Percentiles rank a stretch among this genome's conserved stretches.
Conservation (phyloP, 495 filamentous ascomycete genomes). For the Rhypophila decipiens region DNA sequence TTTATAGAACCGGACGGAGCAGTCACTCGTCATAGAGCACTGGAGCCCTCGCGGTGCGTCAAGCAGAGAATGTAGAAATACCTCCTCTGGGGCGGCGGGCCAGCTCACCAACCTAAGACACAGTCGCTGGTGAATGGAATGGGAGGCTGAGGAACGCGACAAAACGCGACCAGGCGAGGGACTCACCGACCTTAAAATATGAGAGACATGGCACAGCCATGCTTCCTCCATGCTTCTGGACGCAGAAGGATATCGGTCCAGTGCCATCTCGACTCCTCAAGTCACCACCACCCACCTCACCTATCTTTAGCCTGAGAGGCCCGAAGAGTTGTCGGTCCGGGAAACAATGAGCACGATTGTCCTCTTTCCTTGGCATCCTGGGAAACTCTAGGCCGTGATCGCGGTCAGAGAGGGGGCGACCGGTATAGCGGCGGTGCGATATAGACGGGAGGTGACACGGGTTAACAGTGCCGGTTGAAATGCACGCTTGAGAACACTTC, state of each 20-base stretch:
- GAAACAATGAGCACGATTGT: not conserved
- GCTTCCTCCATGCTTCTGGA: slow-evolving; percentile 2
- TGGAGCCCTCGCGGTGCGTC: not conserved
- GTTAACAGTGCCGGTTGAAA: slow-evolving; percentile 6
- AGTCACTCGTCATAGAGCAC: slow-evolving; percentile 2
- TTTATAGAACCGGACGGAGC: slow-evolving; percentile 4
- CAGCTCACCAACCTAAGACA: slow-evolving; percentile 21
- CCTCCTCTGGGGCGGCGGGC: slow-evolving; percentile 11
- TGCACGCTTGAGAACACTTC: not conserved
- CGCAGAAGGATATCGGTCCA: too few species aligned
- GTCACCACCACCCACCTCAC: too few species aligned
- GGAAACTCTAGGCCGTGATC: not conserved
- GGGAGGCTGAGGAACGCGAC: slow-evolving; percentile 8
- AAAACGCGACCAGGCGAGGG: not conserved
- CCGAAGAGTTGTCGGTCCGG: slow-evolving; percentile 7
- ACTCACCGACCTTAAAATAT: slow-evolving; percentile 5
- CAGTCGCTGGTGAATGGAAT: slow-evolving; percentile 18
- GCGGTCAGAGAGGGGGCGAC: not conserved
- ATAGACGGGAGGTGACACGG: slow-evolving; percentile 10
- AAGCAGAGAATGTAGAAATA: slow-evolving; percentile 11
- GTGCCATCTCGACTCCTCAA: slow-evolving; percentile 7
- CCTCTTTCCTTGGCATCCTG: not conserved
- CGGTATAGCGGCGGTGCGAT: slow-evolving; percentile 1
- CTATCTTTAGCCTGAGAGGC: slow-evolving; percentile 14
- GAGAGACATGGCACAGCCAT: slow-evolving; percentile 4